Conservation (phyloP, 495 filamentous ascomycete species). For the Tetracladium marchalianum region DNA sequence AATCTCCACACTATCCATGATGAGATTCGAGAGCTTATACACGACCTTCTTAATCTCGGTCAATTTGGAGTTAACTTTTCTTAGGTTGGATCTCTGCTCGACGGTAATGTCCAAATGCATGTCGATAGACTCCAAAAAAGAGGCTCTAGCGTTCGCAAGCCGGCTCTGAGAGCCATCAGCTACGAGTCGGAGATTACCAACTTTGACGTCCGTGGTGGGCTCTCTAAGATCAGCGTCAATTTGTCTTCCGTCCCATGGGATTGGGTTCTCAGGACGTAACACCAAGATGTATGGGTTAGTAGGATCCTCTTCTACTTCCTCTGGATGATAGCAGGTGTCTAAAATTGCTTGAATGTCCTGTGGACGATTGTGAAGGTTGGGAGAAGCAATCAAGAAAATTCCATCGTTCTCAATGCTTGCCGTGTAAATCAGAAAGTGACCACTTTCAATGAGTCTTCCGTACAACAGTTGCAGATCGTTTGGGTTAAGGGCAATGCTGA, state of each 20-base stretch:
- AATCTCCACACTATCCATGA: constrained; percentile 96
- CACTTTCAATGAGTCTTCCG: constrained; percentile 70
- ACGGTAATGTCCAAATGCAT: constrained; percentile 79
- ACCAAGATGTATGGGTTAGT: constrained; percentile 75
- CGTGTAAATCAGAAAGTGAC: constrained; percentile 75
- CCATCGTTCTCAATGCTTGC: constrained; percentile 57
- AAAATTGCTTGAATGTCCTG: constrained; percentile 77
- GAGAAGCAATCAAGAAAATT: constrained; percentile 78
- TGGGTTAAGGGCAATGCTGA: constrained; percentile 62
- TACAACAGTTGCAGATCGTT: constrained; percentile 63
- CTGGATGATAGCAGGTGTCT: constrained; percentile 77
- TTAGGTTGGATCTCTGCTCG: constrained; percentile 86
- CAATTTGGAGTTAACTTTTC: constrained; percentile 80
- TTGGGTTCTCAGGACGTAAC: constrained; percentile 66
- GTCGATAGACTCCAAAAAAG: constrained; percentile 67
- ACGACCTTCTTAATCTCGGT: constrained; percentile 94
- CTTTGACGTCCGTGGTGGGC: constrained; percentile 74
- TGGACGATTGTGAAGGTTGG: constrained; percentile 59
- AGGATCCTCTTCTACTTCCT: constrained; percentile 58
- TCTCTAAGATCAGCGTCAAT: constrained; percentile 61
- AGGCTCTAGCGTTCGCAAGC: constrained; percentile 62
- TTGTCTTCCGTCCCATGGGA: constrained; percentile 75
- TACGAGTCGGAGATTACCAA: constrained; percentile 78
- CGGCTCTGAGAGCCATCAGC: constrained; percentile 79
- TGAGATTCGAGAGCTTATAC: constrained; percentile 95